Evolutionary conservation across 192 early-diverging fungal genomes (phyloP).

Genomic region (Chytriomyces sp.): DNA sequence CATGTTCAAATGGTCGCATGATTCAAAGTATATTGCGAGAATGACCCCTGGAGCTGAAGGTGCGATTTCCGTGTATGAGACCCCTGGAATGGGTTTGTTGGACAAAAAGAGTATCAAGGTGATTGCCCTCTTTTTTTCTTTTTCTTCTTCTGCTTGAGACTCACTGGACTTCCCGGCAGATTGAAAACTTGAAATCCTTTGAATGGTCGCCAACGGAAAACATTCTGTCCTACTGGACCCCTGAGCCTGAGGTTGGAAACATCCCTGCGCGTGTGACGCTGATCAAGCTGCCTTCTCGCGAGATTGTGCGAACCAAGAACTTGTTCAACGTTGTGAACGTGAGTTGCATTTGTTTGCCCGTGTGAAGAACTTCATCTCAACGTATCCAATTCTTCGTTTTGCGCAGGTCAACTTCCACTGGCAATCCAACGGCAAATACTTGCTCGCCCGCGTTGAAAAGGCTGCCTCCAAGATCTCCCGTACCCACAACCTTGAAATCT

Average conservation of each 20-base stretch:
- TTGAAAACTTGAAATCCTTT: slow-evolving; percentile 58
- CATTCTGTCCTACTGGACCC: slow-evolving; percentile 93
- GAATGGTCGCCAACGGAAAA: slow-evolving; percentile 66
- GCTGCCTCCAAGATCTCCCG: slow-evolving; percentile 91
- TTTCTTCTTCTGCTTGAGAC: not conserved
- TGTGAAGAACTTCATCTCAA: not conserved
- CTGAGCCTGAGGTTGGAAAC: slow-evolving; percentile 80
- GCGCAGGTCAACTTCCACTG: slow-evolving; percentile 81
- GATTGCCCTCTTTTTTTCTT: not conserved
- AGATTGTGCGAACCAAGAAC: slow-evolving; percentile 94
- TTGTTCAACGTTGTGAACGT: slow-evolving; percentile 89
- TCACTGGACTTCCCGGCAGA: not conserved
- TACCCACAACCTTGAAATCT: slow-evolving; percentile 92
- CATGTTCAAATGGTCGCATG: slow-evolving; percentile 95
- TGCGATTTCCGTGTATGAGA: slow-evolving; percentile 86
- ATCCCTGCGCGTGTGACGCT: slow-evolving; percentile 97
- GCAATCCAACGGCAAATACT: slow-evolving; percentile 87
- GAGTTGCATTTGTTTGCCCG: slow-evolving; percentile 14
- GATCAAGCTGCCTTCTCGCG: slow-evolving; percentile 78
- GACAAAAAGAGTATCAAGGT: slow-evolving; percentile 94
- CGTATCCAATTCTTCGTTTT: not conserved
- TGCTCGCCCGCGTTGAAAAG: slow-evolving; percentile 92
- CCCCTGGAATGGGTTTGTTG: slow-evolving; percentile 89
- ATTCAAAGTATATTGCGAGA: slow-evolving; percentile 94
- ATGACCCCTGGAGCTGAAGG: slow-evolving; percentile 70